These are phyloP conservation scores for Ustulina deusta DNA, from an alignment of 2,329 filamentous ascomycete species.

Conservation along the genomic window DNA sequence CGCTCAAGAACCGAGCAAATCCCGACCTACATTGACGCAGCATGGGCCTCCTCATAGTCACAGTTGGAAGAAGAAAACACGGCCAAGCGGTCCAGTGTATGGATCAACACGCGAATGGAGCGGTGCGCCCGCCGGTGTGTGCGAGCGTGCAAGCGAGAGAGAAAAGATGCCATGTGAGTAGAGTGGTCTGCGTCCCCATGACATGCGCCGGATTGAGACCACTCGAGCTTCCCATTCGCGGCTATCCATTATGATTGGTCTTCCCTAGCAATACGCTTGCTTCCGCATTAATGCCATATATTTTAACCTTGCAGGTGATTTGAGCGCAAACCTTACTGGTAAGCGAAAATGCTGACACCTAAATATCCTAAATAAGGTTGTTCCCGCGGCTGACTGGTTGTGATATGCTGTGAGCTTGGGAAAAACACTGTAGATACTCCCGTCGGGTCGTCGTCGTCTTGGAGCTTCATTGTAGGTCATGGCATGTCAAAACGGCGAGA, in stretches of 20 bases:
- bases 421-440: not conserved
- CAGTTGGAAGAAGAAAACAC: slow-evolving; percentile 26
- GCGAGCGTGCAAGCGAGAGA: slow-evolving; percentile 4
- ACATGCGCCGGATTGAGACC: slow-evolving; percentile 16
- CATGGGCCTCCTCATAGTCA: slow-evolving; percentile 26
- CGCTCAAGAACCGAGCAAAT: slow-evolving; percentile 23
- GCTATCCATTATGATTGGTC: not conserved
- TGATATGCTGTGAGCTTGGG: too few species aligned
- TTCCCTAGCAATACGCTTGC: not conserved
- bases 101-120: slow-evolving; percentile 31
- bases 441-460: not conserved
- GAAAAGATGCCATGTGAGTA: slow-evolving; percentile 26
- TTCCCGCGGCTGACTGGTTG: not conserved
- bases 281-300: not conserved
- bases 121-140: slow-evolving; percentile 4
- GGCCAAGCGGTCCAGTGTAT: slow-evolving; percentile 23
- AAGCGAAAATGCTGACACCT: not conserved
- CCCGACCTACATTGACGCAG: slow-evolving; percentile 16
- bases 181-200: slow-evolving; percentile 10
- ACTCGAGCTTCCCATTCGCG: not conserved
- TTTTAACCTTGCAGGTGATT: too few species aligned
- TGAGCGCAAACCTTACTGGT: not conserved
- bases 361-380: not conserved
- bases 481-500: slow-evolving; percentile 7
- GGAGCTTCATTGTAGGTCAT: not conserved